phyloP scores from a whole-genome alignment of 2,329 filamentous ascomycete species.

The Aspergillus amoenus region DNA sequence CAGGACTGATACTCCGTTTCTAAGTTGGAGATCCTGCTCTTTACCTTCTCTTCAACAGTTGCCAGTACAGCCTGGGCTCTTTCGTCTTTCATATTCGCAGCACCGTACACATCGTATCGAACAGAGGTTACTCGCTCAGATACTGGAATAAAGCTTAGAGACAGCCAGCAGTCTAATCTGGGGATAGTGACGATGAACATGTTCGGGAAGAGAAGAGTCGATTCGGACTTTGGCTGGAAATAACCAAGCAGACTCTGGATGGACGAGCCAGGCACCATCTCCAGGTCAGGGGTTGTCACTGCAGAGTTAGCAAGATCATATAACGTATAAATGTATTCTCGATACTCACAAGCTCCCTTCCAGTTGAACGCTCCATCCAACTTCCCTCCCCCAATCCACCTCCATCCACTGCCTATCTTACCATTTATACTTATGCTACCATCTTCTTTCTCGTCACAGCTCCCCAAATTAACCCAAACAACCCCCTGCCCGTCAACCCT shows the following conservation, averaged over 20 bases:
- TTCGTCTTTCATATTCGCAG: neutral
- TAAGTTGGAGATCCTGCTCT: conserved; percentile 6
- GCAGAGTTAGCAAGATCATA: neutral
- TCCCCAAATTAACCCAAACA: neutral
- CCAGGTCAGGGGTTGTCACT: neutral
- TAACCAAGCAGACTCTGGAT: neutral
- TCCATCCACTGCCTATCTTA: conserved; percentile 8
- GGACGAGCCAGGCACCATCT: neutral
- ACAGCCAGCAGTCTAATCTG: conserved; percentile 20
- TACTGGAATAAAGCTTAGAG: conserved; percentile 27
- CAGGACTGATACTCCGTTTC: conserved; percentile 18
- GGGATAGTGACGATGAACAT: conserved; percentile 24
- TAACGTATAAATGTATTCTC: neutral
- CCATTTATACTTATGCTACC: conserved; percentile 2
- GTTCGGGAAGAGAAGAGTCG: conserved; percentile 22
- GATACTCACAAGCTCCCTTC: conserved; percentile 31
- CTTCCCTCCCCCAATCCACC: conserved; percentile 22
- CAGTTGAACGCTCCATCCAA: conserved; percentile 34
- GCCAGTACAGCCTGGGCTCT: neutral
- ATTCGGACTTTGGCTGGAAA: neutral
- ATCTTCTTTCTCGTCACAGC: conserved; percentile 7
- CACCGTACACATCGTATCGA: conserved; percentile 32
- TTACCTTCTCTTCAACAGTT: conserved; percentile 1
- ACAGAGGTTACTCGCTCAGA: conserved; percentile 26
- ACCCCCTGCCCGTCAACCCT: conserved; percentile 12